phyloP scores from a whole-genome alignment of 2,329 filamentous ascomycete species.

The Microthyrium microscopicum region DNA sequence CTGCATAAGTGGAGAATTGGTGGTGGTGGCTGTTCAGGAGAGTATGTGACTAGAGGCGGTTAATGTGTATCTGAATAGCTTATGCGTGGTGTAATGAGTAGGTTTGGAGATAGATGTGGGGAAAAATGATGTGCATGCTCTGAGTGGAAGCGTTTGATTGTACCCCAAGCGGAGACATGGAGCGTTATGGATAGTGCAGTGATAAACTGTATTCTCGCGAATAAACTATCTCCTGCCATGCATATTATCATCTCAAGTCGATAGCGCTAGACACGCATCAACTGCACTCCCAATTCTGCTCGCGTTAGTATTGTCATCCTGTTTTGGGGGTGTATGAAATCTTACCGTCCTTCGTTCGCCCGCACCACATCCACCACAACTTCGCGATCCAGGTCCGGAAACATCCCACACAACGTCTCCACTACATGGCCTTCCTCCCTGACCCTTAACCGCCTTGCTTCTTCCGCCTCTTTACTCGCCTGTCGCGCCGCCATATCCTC shows the following conservation, averaged over 20 bases:
- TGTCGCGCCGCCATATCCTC: constrained; percentile 83
- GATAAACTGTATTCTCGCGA: too few species aligned
- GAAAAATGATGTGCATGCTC: too few species aligned
- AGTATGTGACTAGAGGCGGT: too few species aligned
- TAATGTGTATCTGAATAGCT: too few species aligned
- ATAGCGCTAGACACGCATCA: constrained; percentile 30
- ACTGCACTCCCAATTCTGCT: constrained; percentile 28
- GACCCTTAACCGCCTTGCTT: constrained; percentile 66
- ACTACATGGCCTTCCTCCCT: constrained; percentile 83
- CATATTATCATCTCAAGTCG: constrained; percentile 12
- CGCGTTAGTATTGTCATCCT: not conserved
- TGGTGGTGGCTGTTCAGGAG: too few species aligned
- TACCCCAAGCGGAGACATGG: too few species aligned
- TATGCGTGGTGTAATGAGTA: too few species aligned
- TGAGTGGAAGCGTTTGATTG: too few species aligned
- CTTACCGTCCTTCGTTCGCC: constrained; percentile 83
- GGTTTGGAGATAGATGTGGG: too few species aligned
- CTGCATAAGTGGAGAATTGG: too few species aligned
- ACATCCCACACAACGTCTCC: constrained; percentile 90
- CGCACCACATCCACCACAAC: constrained; percentile 94
- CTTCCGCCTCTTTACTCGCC: constrained; percentile 75
- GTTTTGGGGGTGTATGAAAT: constrained; percentile 12
- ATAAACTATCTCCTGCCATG: not conserved
- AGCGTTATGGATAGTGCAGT: too few species aligned
- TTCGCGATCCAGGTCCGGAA: constrained; percentile 83